Evolutionary conservation across 2,329 filamentous ascomycete genomes (phyloP).

Genomic region (Fusarium compactum): DNA sequence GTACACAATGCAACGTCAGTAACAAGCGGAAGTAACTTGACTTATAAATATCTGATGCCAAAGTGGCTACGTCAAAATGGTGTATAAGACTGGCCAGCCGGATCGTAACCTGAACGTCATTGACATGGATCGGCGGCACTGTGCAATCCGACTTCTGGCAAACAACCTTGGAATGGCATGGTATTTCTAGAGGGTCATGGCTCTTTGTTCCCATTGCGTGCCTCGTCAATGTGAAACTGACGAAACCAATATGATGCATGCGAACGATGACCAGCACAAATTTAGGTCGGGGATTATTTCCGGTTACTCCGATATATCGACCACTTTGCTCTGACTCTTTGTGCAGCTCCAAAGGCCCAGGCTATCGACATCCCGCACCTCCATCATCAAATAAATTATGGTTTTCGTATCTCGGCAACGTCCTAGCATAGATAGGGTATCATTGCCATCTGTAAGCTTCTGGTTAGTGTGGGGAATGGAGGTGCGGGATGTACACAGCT

Average conservation of each 20-base stretch:
- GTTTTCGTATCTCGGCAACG: no score
- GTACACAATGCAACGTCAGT: background rate
- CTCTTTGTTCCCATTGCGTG: background rate
- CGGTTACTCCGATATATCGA: background rate
- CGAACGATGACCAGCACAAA: background rate
- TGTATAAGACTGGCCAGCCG: background rate
- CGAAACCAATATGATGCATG: background rate
- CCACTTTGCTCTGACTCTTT: background rate
- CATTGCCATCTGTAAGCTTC: background rate
- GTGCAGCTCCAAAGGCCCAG: no score
- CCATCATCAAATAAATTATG: no score
- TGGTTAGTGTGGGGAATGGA: background rate
- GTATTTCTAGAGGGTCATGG: background rate
- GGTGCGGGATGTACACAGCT: background rate
- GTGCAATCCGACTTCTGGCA: background rate
- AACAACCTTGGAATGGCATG: background rate
- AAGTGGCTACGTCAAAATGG: background rate
- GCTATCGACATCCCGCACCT: background rate
- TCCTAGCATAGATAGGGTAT: background rate
- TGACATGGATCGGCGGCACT: background rate
- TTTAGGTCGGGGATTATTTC: background rate
- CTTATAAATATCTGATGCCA: background rate
- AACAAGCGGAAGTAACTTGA: background rate
- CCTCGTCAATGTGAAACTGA: background rate
- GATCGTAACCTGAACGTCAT: background rate